A percentile compares a stretch with the other conserved stretches of the same genome.
Evolutionary conservation across 371 early-diverging fungal genomes (phyloP).

Genomic region (Synchytrium microbalum): DNA sequence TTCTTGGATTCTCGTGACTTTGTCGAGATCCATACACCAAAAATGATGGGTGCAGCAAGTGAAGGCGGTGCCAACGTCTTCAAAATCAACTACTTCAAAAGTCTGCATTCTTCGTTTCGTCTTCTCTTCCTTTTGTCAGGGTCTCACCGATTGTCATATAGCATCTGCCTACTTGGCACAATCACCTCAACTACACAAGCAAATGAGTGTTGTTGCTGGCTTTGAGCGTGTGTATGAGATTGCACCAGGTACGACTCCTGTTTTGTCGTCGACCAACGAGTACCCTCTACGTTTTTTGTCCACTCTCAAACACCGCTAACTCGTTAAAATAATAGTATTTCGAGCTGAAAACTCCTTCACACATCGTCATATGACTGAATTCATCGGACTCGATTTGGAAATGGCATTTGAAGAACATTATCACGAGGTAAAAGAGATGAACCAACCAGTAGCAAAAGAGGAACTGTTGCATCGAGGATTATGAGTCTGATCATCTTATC

Average conservation of each 20-base stretch:
- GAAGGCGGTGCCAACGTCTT: conserved; percentile 99
- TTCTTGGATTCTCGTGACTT: conserved; percentile 79
- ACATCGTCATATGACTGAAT: conserved; percentile 99
- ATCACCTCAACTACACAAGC: conserved; percentile 99
- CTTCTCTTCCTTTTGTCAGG: conserved; percentile 3
- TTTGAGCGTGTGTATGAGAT: conserved; percentile 99
- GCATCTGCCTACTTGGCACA: conserved; percentile 94
- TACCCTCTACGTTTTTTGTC: neutral
- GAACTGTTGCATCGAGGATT: neutral
- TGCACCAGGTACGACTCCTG: conserved; percentile 60
- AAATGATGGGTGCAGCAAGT: conserved; percentile 91
- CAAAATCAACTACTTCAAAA: conserved; percentile 94
- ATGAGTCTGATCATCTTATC: neutral
- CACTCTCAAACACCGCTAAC: conserved; percentile 4
- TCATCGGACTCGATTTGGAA: conserved; percentile 99
- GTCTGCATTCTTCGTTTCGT: conserved; percentile 30
- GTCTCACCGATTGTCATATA: conserved; percentile 12
- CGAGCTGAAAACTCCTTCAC: conserved; percentile 99
- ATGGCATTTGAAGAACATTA: conserved; percentile 98
- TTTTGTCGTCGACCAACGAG: too few relatives aligned
- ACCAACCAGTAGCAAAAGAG: too few relatives aligned
- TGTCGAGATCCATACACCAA: conserved; percentile 98
- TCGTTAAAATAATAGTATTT: conserved; percentile 62
- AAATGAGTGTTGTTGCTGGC: conserved; percentile 98
- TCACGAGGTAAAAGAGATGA: conserved; percentile 67